Evolutionary conservation across 2,329 filamentous ascomycete species (phyloP), one percentile per base, ranked within the genome.

Genomic region (Cytospora leucostoma): DNA sequence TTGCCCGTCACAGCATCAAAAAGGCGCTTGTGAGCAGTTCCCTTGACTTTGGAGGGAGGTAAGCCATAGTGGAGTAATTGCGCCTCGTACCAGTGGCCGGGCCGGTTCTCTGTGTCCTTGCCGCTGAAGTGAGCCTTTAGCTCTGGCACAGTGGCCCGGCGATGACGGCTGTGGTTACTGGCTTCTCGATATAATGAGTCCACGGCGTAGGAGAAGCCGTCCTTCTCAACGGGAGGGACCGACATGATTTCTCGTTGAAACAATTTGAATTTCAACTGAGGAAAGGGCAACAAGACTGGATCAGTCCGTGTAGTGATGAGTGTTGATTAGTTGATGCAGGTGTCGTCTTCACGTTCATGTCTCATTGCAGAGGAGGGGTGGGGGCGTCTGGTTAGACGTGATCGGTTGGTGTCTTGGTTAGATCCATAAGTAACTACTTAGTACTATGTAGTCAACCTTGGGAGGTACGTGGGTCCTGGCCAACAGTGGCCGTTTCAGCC

Each of bases 51-150:
- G 19, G 83, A 84, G 0, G 79, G 78, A 7, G 75, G 76, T 0
- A 89, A 76, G 1, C 84, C 85, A 73, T 88, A 88, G 72, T 89
- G 86, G 4, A 86, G 73, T 12, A 88, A 77, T 66, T 89, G 85
- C 0, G 86, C 84, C 66, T 85, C 80, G 63, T 85, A 88, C 82
- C 82, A 89, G 66, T 88, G 84, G 1, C 78, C 84, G 0, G 84
- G 80, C 51, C 79, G 79, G 68, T 87, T 83, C 33, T 74, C 73
- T 44, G 67, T 75, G 47, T 75, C 75, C 7, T 71, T 70, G 19
- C 64, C 66, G 52, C 80, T 77, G 66, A 83, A 80, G 55, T 80
- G 75, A 2, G 75, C 71, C 64, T 77, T 74, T 5, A 84, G 75
- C 67, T 84, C 80, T 0, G 74, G 67, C 3, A 72, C 37, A 1